Percentiles rank a stretch among this genome's conserved stretches.
phyloP scores from a whole-genome alignment of 495 filamentous ascomycete species.

The Penicillium crystallinum region DNA sequence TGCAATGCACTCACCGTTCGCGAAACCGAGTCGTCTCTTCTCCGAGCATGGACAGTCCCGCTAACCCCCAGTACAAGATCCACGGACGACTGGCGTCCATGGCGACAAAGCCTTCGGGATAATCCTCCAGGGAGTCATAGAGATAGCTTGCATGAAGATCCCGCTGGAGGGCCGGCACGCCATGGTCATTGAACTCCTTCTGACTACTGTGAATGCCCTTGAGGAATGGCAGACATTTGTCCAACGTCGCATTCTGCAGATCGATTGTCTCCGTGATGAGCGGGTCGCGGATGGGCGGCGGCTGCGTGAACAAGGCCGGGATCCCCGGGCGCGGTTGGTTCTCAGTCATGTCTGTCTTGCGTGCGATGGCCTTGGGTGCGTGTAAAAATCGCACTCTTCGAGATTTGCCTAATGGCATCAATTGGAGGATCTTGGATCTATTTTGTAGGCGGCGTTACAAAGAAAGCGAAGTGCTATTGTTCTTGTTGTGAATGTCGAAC shows the following conservation, averaged over 20 bases:
- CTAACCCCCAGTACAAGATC: constrained; percentile 88
- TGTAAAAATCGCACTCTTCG: constrained; percentile 38
- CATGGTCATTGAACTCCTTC: constrained; percentile 55
- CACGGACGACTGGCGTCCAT: constrained; percentile 85
- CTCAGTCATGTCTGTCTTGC: constrained; percentile 16
- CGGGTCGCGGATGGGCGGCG: constrained; percentile 59
- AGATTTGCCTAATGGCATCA: constrained; percentile 35
- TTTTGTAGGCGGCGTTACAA: neutral
- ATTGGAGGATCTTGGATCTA: neutral
- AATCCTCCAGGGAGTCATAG: constrained; percentile 55
- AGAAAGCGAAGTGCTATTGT: neutral
- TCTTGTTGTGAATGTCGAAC: neutral
- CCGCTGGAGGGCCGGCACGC: constrained; percentile 68
- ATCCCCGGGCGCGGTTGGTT: constrained; percentile 39
- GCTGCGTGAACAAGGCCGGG: constrained; percentile 59
- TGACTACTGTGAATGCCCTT: constrained; percentile 33
- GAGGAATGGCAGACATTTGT: constrained; percentile 66
- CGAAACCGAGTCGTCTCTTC: constrained; percentile 68
- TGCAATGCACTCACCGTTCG: constrained; percentile 44
- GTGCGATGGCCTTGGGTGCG: too few relatives aligned
- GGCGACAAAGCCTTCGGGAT: constrained; percentile 60
- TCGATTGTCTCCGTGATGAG: constrained; percentile 63
- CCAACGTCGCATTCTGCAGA: constrained; percentile 61
- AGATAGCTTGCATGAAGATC: constrained; percentile 72
- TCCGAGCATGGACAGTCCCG: constrained; percentile 65